Base-by-base conservation (phyloP, 768 basidiomycete genomes). In the Boletus vinaceobasis region DNA sequence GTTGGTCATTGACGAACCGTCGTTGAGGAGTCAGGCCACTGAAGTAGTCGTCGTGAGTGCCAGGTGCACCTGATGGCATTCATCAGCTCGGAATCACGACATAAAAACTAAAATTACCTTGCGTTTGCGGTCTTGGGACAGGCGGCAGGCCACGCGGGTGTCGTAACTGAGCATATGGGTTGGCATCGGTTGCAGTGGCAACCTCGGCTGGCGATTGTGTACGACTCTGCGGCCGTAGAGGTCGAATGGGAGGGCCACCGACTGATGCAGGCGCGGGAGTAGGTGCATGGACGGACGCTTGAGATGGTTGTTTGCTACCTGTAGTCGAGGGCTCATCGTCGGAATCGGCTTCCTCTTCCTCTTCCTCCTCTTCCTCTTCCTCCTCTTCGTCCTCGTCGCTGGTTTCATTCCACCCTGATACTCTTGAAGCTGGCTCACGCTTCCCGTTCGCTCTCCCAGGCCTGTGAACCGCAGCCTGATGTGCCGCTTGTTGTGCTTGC, bases 341-440 rank as follows among this genome's bases (percentile, higher is more conserved):
- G 5, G 85, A 87, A 64, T 88, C 85, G 7, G 77, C 85, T 8
- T 88, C 77, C 14, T 75, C 77, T 0, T 86, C 86, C 0, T 93
- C 90, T 6, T 86, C 82, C 3, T 95, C 90, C 4, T 92, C 88
- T 65, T 89, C 72, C 3, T 89, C 88, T 40, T 93, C 90, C 51
- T 92, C 89, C 65, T 90, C 72, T 6, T 90, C 89, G 62, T 90
- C 72, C 10, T 90, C 89, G 26, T 90, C 89, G 52, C 88, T 88
- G 62, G 87, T 90, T 62, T 86, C 87, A 39, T 75, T 78, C 81
- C 84, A 84, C 15, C 75, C 77, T 7, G 72, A 69, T 11, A 57
- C 50, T 48, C 68, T 74, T 32, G 73, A 75, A 61, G 79, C 77
- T n/a, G 73, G 75, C 60, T 62, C 70, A 60, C 64, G 63, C 61